Evolutionary conservation across 192 early-diverging fungal species (phyloP).

Genomic region (Entomortierella parvispora): DNA sequence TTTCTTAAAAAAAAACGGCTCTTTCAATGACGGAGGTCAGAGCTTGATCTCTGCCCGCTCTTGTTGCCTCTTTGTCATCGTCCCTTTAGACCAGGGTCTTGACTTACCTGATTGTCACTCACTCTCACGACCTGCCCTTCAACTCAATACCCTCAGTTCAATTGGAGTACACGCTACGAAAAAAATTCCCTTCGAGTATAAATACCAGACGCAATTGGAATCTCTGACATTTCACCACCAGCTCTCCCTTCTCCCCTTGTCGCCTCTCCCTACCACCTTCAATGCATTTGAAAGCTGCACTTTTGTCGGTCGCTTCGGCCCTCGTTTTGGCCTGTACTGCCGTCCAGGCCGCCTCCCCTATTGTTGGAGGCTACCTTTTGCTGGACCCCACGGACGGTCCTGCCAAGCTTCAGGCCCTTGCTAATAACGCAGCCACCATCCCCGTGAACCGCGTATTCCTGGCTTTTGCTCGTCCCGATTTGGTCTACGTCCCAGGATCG

Average conservation of each 20-base stretch:
- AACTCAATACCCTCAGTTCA: too few relatives aligned
- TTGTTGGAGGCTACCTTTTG: constrained; percentile 40
- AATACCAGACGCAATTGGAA: too few relatives aligned
- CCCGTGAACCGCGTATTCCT: constrained; percentile 41
- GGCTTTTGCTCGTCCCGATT: constrained; percentile 37
- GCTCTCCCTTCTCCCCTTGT: background rate
- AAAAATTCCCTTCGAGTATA: too few relatives aligned
- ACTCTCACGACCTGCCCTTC: background rate
- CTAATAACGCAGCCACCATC: constrained; percentile 39
- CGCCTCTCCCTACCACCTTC: background rate
- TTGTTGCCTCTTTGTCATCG: too few relatives aligned
- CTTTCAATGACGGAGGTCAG: background rate
- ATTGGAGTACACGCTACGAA: too few relatives aligned
- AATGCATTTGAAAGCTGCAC: constrained; percentile 34
- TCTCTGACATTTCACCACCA: background rate
- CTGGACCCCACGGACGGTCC: constrained; percentile 39
- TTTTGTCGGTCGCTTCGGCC: constrained; percentile 41
- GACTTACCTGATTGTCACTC: too few relatives aligned
- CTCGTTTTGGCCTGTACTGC: constrained; percentile 4
- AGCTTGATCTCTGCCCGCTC: too few relatives aligned
- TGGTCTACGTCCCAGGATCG: constrained; percentile 47
- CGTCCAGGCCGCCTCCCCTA: constrained; percentile 12
- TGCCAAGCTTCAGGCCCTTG: constrained; percentile 43
- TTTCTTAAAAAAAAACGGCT: too few relatives aligned
- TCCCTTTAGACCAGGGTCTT: too few relatives aligned